These are phyloP conservation scores for Chamaecyparis obtusa DNA, from an alignment of 75 land plant species.

Conservation along the genomic window DNA sequence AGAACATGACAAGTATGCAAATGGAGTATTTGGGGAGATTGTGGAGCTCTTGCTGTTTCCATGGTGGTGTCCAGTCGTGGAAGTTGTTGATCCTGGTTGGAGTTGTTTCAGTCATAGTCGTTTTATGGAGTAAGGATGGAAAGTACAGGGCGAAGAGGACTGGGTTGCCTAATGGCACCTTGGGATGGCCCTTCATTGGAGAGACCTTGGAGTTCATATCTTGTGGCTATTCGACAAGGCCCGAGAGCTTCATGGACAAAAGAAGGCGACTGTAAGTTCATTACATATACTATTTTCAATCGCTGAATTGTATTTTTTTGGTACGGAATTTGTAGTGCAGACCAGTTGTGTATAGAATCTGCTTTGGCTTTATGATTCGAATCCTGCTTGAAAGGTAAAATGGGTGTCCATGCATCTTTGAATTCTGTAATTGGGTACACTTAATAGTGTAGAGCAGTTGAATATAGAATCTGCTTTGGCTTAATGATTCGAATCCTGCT, in stretches of 20 bases:
- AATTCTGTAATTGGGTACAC: too few relatives aligned
- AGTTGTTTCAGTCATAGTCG: background rate
- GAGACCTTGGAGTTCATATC: conserved; percentile 71
- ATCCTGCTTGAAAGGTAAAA: too few relatives aligned
- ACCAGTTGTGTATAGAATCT: background rate
- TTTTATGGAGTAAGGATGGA: background rate
- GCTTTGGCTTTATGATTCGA: background rate
- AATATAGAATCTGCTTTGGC: background rate
- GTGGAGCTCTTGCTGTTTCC: background rate
- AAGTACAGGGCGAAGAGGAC: background rate
- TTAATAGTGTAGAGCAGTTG: background rate
- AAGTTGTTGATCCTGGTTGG: conserved; percentile 3
- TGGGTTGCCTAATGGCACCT: conserved; percentile 44
- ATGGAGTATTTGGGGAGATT: background rate
- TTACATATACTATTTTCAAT: too few relatives aligned
- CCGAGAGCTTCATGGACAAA: conserved; percentile 62
- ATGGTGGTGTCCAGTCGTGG: background rate
- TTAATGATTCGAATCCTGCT: background rate
- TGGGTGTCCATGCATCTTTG: too few relatives aligned
- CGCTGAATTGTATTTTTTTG: conserved; percentile 1
- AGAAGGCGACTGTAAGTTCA: conserved; percentile 17
- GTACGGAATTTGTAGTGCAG: background rate
- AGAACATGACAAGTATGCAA: background rate
- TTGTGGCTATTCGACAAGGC: conserved; percentile 48
- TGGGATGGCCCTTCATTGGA: conserved; percentile 69